Evolutionary conservation across 2,329 filamentous ascomycete genomes (phyloP).

Genomic region (Byssothecium circinans): DNA sequence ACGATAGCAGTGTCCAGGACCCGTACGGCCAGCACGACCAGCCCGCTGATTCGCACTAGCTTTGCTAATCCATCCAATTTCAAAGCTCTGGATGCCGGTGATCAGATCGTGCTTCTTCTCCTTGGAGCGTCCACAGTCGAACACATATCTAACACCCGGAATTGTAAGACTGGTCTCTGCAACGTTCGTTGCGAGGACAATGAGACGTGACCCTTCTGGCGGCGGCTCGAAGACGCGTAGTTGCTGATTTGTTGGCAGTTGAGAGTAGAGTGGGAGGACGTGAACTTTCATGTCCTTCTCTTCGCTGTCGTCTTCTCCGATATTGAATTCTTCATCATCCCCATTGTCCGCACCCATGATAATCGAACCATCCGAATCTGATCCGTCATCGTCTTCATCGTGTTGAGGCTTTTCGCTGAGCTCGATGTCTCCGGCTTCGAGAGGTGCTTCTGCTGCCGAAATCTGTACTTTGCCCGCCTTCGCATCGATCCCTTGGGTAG

Average conservation of each 20-base stretch:
- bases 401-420: constrained; percentile 59
- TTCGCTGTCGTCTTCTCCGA: constrained; percentile 65
- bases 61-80: constrained; percentile 96
- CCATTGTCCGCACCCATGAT: constrained; percentile 60
- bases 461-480: constrained; percentile 71
- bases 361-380: constrained; percentile 59
- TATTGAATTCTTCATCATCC: constrained; percentile 65
- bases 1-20: constrained; percentile 92
- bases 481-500: constrained; percentile 49
- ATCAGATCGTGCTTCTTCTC: constrained; percentile 85
- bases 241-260: constrained; percentile 88
- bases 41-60: constrained; percentile 89
- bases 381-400: constrained; percentile 50
- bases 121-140: constrained; percentile 90
- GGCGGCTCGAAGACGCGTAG: constrained; percentile 84
- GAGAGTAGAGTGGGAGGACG: constrained; percentile 89
- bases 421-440: constrained; percentile 86
- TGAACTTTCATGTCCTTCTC: constrained; percentile 71
- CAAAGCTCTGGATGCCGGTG: constrained; percentile 93
- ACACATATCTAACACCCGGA: constrained; percentile 91
- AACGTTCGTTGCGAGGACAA: constrained; percentile 93
- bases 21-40: constrained; percentile 92
- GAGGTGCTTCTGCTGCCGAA: constrained; percentile 72
- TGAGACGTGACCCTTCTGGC: constrained; percentile 78
- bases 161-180: constrained; percentile 97